Evolutionary conservation across 208 protist genomes (phyloP).

Genomic region (Wallacemonas sp.): DNA sequence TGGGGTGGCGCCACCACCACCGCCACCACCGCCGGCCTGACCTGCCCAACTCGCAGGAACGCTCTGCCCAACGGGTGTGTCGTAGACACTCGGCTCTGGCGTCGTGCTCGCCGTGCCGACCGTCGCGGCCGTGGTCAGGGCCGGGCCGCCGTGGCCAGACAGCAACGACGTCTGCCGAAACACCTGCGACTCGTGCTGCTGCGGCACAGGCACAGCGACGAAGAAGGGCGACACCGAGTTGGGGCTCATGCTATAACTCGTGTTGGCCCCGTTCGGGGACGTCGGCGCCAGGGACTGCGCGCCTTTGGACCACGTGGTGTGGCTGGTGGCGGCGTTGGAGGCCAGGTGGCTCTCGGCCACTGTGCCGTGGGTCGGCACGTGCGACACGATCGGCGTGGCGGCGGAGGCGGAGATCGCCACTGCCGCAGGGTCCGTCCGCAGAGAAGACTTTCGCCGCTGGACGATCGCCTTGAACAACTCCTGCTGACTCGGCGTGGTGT

Average conservation of each 20-base stretch:
- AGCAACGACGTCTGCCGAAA: conserved; percentile 2
- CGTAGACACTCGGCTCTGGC: neutral
- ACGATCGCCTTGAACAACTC: conserved; percentile 17
- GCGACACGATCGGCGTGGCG: too few species aligned
- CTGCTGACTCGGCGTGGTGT: conserved; percentile 7
- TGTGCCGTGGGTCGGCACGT: too few species aligned
- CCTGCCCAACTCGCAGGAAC: too few species aligned
- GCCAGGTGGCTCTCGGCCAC: too few species aligned
- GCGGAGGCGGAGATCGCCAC: neutral
- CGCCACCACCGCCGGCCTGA: neutral
- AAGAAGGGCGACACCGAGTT: neutral
- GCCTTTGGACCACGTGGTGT: too few species aligned
- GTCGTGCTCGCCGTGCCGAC: conserved; percentile 1
- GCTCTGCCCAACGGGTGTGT: too few species aligned
- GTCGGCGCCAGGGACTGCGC: too few species aligned
- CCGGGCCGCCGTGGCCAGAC: neutral
- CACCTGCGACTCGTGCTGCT: neutral
- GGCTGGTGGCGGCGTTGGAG: neutral
- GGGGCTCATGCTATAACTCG: neutral
- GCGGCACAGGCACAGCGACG: neutral
- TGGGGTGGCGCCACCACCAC: neutral
- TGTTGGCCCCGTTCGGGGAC: neutral
- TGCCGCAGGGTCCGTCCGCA: neutral
- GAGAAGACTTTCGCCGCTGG: conserved; percentile 7
- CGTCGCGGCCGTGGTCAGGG: neutral